Base-by-base conservation (phyloP, 2,329 filamentous ascomycete species). In the Cadophora gregata region DNA sequence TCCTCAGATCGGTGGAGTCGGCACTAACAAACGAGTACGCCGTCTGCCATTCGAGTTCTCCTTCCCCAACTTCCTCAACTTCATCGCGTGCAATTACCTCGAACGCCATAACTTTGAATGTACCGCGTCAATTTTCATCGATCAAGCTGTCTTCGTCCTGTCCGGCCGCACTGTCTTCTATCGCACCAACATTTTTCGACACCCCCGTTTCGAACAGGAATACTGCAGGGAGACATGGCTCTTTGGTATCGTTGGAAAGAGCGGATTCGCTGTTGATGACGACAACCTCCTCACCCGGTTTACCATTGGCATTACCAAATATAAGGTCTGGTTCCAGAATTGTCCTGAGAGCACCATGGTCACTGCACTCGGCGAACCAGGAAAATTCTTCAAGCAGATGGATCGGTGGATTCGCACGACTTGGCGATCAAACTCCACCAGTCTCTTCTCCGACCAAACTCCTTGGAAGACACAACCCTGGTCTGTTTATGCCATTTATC, bases 91-190 rank as follows among this genome's bases (percentile, higher is more conserved):
- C 33, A 75, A 82, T n/a, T 89, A 89, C 73, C 81, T 90, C 0
- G 82, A 85, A 70, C 84, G 87, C 0, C 85, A 88, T 75, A 89
- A 88, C 73, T 90, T 85, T 74, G 87, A 90, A 72, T 84, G 86
- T 62, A 81, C 83, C 0, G 79, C 85, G 0, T 84, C 84, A 7
- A 86, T 85, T 67, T 78, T 82, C 7, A 77, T 89, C 10, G 87
- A 90, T 65, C 86, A 85, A 9, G 85, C 85, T 10, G 80, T 87
- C 24, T 88, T 86, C 59, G 84, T 86, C 1, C 78, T 89, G 1
- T 88, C 85, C 0, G 85, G 85, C 0, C 81, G 86, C 5, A 88
- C 86, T 0, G 80, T 79, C 0, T 80, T 81, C 0, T 80, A 86
- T 64, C 83, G 85, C 14, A 82, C 85, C 0, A 31, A 73, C 0